A percentile compares a stretch with the other conserved stretches of the same genome.
Evolutionary conservation across 768 basidiomycete species (phyloP).

Genomic region (Chalciporus sphaerocephalus): DNA sequence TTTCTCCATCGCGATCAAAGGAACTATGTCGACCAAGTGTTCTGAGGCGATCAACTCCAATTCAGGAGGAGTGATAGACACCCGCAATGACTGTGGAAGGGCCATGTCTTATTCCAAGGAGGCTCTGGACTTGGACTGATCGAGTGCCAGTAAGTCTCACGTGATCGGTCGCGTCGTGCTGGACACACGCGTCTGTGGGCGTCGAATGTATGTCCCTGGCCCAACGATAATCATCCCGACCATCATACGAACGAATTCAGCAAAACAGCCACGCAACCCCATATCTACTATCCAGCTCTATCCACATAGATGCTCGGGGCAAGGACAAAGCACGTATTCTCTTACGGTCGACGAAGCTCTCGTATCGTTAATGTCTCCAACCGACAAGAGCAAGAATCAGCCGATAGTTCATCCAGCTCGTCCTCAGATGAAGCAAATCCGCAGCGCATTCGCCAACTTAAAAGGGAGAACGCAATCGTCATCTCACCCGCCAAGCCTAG

Average conservation of each 20-base stretch:
- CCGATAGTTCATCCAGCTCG: conserved; percentile 32
- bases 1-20: conserved; percentile 84
- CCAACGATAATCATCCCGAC: neutral
- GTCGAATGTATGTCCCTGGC: neutral
- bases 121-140: neutral
- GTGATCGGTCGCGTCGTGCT: conserved; percentile 17
- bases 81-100: conserved; percentile 64
- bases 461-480: conserved; percentile 22
- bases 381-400: conserved; percentile 24
- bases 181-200: conserved; percentile 7
- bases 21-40: conserved; percentile 79
- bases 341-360: conserved; percentile 60
- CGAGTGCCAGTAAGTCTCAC: conserved; percentile 9
- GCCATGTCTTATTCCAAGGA: conserved; percentile 49
- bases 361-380: conserved; percentile 52
- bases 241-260: neutral
- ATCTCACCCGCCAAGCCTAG: conserved; percentile 21
- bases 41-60: conserved; percentile 87
- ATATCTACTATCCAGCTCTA: neutral
- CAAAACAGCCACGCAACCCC: neutral
- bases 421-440: conserved; percentile 37
- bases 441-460: conserved; percentile 7
- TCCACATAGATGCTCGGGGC: conserved; percentile 48
- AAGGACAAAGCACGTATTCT: conserved; percentile 60
- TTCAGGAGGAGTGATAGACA: conserved; percentile 76